Conservation (phyloP, 805 yeast genomes). For the Tetrapisispora nanseiensis region DNA sequence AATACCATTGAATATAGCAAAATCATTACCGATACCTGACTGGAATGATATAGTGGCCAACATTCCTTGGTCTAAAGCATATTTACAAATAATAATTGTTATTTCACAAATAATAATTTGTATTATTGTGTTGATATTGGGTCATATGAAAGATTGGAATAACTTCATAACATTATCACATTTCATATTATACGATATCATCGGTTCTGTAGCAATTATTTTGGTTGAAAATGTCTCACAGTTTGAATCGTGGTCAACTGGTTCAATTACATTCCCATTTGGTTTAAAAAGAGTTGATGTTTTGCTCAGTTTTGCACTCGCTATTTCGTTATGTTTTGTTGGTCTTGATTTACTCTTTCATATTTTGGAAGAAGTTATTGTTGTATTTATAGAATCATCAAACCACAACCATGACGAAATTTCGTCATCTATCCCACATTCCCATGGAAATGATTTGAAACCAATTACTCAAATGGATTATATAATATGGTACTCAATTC, state of each 20-base stretch:
- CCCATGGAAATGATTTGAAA: constrained; percentile 18
- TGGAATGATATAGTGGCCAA: constrained; percentile 52
- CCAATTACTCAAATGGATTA: constrained; percentile 7
- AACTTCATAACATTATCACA: constrained; percentile 75
- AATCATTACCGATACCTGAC: constrained; percentile 38
- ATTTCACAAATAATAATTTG: constrained; percentile 47
- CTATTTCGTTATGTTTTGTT: constrained; percentile 78
- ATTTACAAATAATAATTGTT: constrained; percentile 50
- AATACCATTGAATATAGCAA: constrained; percentile 72
- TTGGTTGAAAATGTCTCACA: constrained; percentile 76
- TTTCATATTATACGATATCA: constrained; percentile 74
- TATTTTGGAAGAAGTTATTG: constrained; percentile 64
- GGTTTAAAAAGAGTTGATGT: constrained; percentile 91
- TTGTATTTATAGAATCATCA: constrained; percentile 26
- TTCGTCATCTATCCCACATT: constrained; percentile 26
- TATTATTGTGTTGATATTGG: constrained; percentile 46
- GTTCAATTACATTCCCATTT: constrained; percentile 79
- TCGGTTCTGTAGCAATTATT: constrained; percentile 62
- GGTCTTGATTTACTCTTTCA: constrained; percentile 86
- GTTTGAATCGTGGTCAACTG: constrained; percentile 82
- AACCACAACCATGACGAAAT: constrained; percentile 25
- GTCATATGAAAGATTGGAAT: constrained; percentile 46
- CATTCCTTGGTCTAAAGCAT: constrained; percentile 45
- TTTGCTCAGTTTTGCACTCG: constrained; percentile 74
- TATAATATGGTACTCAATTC: constrained; percentile 20